phyloP scores from a whole-genome alignment of 352 stramenopile species.

The Pythium monospermum region DNA sequence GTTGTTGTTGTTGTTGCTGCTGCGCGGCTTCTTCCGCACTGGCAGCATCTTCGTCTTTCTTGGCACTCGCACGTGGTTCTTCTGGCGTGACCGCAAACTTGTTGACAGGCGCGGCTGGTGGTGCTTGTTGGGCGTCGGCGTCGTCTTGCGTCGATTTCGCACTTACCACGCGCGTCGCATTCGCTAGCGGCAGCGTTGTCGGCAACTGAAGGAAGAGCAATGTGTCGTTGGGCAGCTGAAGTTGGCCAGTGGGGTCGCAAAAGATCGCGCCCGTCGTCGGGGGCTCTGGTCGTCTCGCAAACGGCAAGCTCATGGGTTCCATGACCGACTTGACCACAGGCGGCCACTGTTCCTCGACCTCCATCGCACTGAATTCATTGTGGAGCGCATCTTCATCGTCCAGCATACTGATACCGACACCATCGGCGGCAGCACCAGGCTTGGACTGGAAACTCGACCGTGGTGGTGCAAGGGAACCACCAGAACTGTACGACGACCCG shows the following conservation, averaged over 20 bases:
- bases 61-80: constrained; percentile 10
- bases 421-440: constrained; percentile 50
- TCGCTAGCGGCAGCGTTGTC: constrained; percentile 73
- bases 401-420: constrained; percentile 81
- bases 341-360: constrained; percentile 77
- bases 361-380: constrained; percentile 41
- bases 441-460: constrained; percentile 34
- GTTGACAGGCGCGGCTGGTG: constrained; percentile 17
- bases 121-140: too few relatives aligned
- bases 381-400: constrained; percentile 46
- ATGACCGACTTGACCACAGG: constrained; percentile 73
- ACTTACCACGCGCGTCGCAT: constrained; percentile 26
- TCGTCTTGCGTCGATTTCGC: constrained; percentile 13
- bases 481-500: constrained; percentile 67
- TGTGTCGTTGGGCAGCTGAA: constrained; percentile 56
- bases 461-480: constrained; percentile 30
- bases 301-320: constrained; percentile 77
- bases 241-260: constrained; percentile 45
- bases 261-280: constrained; percentile 62
- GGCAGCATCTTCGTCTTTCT: constrained; percentile 24
- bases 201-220: constrained; percentile 82
- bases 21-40: constrained; percentile 17
- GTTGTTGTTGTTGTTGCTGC: background rate
- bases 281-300: constrained; percentile 59
- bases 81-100: constrained; percentile 21